Evolutionary conservation across 768 basidiomycete species (phyloP).

Genomic region (Cyclocybe aegerita): DNA sequence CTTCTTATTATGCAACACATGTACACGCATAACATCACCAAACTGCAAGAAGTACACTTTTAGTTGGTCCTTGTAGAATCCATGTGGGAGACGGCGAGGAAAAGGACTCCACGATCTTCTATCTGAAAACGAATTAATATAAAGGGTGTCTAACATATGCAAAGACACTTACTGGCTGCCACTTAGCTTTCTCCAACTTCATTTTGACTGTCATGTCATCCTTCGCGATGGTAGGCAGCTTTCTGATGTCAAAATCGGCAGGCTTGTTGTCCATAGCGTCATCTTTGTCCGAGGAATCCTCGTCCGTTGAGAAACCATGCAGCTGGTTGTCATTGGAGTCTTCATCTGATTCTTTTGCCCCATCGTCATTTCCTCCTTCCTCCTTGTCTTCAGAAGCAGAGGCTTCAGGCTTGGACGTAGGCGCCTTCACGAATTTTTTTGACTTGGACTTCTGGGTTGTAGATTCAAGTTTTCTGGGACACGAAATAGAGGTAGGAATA

Average conservation of each 20-base stretch:
- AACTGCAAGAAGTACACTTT: slow-evolving; percentile 94
- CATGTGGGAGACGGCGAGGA: slow-evolving; percentile 91
- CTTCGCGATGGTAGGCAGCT: slow-evolving; percentile 84
- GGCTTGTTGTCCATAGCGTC: slow-evolving; percentile 50
- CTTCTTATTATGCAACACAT: slow-evolving; percentile 93
- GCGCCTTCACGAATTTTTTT: slow-evolving; percentile 28
- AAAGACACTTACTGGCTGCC: slow-evolving; percentile 58
- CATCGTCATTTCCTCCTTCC: slow-evolving; percentile 13
- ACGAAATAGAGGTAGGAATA: too few relatives aligned
- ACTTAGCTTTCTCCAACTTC: slow-evolving; percentile 59
- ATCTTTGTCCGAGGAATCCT: slow-evolving; percentile 80
- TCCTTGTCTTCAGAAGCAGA: slow-evolving; percentile 19
- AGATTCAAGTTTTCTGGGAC: too few relatives aligned
- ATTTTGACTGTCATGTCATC: slow-evolving; percentile 79
- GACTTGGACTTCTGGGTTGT: too few relatives aligned
- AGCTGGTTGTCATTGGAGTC: slow-evolving; percentile 38
- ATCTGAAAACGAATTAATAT: slow-evolving; percentile 25
- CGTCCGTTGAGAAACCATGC: slow-evolving; percentile 76
- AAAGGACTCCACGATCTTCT: slow-evolving; percentile 80
- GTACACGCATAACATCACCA: slow-evolving; percentile 82
- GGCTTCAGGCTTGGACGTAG: slow-evolving; percentile 17
- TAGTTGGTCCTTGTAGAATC: slow-evolving; percentile 96
- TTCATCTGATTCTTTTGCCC: slow-evolving; percentile 20
- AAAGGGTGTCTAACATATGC: slow-evolving; percentile 2
- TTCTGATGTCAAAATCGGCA: slow-evolving; percentile 60